Evolutionary conservation across 2,329 filamentous ascomycete genomes (phyloP), one percentile per base, ranked within the genome.

Genomic region (Diplocarpon rosae): DNA sequence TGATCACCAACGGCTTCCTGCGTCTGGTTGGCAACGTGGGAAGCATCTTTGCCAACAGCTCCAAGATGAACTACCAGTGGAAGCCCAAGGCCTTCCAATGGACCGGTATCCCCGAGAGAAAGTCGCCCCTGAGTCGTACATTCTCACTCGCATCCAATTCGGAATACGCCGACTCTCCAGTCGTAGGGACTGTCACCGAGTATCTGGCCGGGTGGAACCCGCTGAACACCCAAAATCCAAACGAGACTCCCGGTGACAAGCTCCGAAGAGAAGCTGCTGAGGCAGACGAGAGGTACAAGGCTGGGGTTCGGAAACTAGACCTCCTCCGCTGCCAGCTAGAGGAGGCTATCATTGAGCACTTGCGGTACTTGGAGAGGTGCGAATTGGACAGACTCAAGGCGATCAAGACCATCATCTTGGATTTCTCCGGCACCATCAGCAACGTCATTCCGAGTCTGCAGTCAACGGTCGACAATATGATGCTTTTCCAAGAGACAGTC

Each of bases 401-500:
- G 15, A 92, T 98, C 72, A 96, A 98, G 72, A 90, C 90, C 17
- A 93, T 98, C 42, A 83, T 98, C 50, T 76, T 98, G 35, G 93
- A 98, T 66, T 96, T 98, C 65, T 95, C 90, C 4, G 92, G 92
- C 37, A 88, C 90, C 31, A 85, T 98, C 63, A 90, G 90, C 71
- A 98, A 98, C 59, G 90, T 95, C 57, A 96, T 98, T 51, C 93
- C 92, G 14, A 93, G 85, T 59, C 69, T 98, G 50, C 92, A 96
- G 66, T 90, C 90, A 47, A 88, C 89, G 0, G 88, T 98, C 17
- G 92, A 98, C 68, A 88, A 93, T 62, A 95, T 98, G 89, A 88
- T 98, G 80, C 74, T 98, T 37, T 98, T 93, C 68, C 92, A 98
- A 64, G 92, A 98, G 70, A 96, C 92, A 0, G 85, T 98, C n/a